Base-by-base conservation (phyloP, 129 eudicot genomes). In the Heracleum sosnowskyi region DNA sequence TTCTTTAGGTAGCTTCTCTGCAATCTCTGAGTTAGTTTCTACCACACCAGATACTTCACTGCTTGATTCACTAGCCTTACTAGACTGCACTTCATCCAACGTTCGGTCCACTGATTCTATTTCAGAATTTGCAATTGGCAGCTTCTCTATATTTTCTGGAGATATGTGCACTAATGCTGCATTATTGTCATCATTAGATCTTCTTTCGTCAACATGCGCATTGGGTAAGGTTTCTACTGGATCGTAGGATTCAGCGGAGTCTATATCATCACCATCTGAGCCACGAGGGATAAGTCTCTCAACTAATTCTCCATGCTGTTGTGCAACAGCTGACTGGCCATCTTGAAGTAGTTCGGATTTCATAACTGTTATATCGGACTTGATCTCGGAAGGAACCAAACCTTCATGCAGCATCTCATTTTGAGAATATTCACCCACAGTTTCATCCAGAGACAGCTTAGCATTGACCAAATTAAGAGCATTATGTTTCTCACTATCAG, bases 31-130 rank as follows among this genome's bases (percentile, higher is more conserved):
- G 49, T 63, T 72, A 44, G 62, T 17, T 69, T 77, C 79, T 42
- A 40, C 55, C 26, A 35, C 73, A 72, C 13, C 69, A 22, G 63
- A 55, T 41, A 78, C 85, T 64, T 40, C 76, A 1, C 74, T 68
- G 74, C 55, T 74, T 18, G 80, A 78, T 40, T 85, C 70, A 45
- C 31, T 36, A 78, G 80, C 60, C 36, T 74, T 64, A 31, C 73
- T n/a, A 24, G 78, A 62, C 36, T 75, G 47, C 2, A 24, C 74
- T 76, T 83, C 82, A 57, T 26, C 34, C 11, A 80, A 57, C 16
- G 22, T 55, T 49, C 7, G 29, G 69, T 81, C 79, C 57, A 22
- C 39, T 76, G 71, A 31, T 47, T 28, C 68, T 81, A 37, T 41
- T 47, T 26, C 71, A 26, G 31, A 39, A 66, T 76, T n/a, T 34